Evolutionary conservation across 179 eudicot genomes (phyloP), one percentile per base, ranked within the genome.

Genomic region (Amaranthus tricolor): DNA sequence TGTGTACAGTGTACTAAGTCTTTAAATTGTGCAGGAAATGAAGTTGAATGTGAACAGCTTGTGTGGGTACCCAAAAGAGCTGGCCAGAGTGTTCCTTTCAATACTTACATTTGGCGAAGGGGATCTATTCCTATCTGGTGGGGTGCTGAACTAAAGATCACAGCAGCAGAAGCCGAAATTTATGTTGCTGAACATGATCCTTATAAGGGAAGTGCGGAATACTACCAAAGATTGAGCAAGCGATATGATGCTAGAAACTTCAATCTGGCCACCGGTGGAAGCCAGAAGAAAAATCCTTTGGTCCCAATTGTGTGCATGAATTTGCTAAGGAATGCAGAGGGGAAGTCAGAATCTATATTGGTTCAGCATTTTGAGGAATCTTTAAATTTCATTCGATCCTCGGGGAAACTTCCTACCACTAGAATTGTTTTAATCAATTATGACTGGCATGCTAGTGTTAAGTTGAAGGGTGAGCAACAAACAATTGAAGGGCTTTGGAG

Each of bases 51-150:
- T 78, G 98, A 94, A 84, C 98, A 94, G 85, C 86, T 94, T 82
- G 97, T 92, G 65, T 94, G 98, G 98, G 85, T 92, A 69, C 97
- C 97, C 45, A 90, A 84, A 85, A 84, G 62, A 76, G 62, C 82
- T 40, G 88, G 88, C 56, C 96, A 85, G 83, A 92, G 96, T 84
- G 90, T 92, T 78, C 96, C 96, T 77, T 94, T 94, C 78, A 92
- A 82, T 78, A 90, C 91, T 31, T 92, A 94, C 71, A 88, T 90
- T 24, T 94, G 96, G 97, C 87, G 98, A 65, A 86, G 98, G 74
- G 97, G 98, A 58, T 88, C 94, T 65, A 94, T 94, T 68, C 98
- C 98, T 61, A 92, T 94, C 51, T 94, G 98, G 98, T 94, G 98
- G 98, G 96, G 98, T 75, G 98, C 98, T 74, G 98, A 94, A 78